Evolutionary conservation across 2,329 filamentous ascomycete species (phyloP), one percentile per base, ranked within the genome.

Genomic region (Ophiocordyceps camponoti-leonardi): DNA sequence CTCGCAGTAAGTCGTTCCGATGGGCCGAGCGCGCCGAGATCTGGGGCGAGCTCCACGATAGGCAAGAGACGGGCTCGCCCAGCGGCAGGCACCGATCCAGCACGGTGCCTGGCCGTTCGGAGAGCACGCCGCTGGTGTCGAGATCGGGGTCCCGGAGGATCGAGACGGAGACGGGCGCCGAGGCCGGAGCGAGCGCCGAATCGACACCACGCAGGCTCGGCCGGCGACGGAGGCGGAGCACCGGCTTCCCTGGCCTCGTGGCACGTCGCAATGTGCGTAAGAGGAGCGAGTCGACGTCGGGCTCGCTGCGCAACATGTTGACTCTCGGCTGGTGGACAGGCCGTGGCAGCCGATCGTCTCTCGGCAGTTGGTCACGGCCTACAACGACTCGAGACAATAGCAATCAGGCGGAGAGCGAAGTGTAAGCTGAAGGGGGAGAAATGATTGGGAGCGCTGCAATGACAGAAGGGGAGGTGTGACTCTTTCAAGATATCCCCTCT

Each of bases 11-110:
- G 51, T 71, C 69, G 18, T 69, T 66, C 37, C 58, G 77, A 45
- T 76, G 75, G 69, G 67, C 76, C 47, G 83, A 92, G 57, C 75
- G 77, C 1, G 79, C 78, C 33, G 84, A 92, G 53, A 92, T 94
- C 30, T 94, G 86, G 87, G 83, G 79, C 46, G 86, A 93, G 58
- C 70, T 94, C 14, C 81, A 92, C 56, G 87, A 94, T 54, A 77
- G 82, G 39, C 73, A 77, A 44, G 62, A 65, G 19, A 59, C 64
- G 28, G 64, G 60, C 47, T 63, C 65, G 44, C 60, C 64, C 0
- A 52, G 35, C 6, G n/a, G 56, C 40, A 63, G 69, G 42, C 57
- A 63, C 22, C 67, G 72, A 14, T 72, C 72, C 12, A 69, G 62
- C 45, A 74, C 72, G 2, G 48, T 75, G 33, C 69, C 72, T 0